Evolutionary conservation across 2,329 filamentous ascomycete species (phyloP).

Genomic region (Leptosphaerulina australis): DNA sequence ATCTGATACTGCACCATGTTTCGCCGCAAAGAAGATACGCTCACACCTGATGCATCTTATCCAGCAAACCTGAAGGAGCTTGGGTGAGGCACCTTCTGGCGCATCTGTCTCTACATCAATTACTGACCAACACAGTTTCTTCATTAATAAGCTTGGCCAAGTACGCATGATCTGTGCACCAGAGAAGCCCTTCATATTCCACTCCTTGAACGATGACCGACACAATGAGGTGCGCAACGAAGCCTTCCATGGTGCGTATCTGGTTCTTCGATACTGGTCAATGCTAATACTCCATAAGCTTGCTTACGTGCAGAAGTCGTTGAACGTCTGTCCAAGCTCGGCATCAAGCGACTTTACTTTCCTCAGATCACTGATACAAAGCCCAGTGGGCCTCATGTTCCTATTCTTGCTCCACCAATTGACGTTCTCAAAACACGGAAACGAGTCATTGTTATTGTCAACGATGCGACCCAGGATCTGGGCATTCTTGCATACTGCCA

Average conservation of each 20-base stretch:
- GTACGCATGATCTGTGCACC: constrained; percentile 73
- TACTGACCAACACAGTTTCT: constrained; percentile 64
- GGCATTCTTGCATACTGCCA: constrained; percentile 76
- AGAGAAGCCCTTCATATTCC: constrained; percentile 74
- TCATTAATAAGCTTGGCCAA: constrained; percentile 75
- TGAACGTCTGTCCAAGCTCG: constrained; percentile 65
- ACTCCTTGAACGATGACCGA: constrained; percentile 73
- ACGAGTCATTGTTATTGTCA: constrained; percentile 75
- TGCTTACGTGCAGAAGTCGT: constrained; percentile 67
- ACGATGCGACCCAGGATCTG: constrained; percentile 78
- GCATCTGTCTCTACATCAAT: neutral
- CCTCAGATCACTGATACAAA: constrained; percentile 59
- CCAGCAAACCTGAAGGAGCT: constrained; percentile 70
- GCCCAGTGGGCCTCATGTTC: constrained; percentile 62
- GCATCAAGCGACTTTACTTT: constrained; percentile 65
- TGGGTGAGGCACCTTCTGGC: constrained; percentile 65
- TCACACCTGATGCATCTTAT: constrained; percentile 71
- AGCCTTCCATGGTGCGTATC: constrained; percentile 69
- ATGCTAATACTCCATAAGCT: constrained; percentile 52
- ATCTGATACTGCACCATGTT: constrained; percentile 66
- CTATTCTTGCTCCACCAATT: constrained; percentile 67
- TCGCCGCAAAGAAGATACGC: constrained; percentile 68
- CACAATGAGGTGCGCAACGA: constrained; percentile 75
- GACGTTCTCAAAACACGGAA: constrained; percentile 60
- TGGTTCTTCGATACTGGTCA: neutral